phyloP scores from a whole-genome alignment of 2,329 filamentous ascomycete genomes.

The Phymatotrichopsis omnivora region DNA sequence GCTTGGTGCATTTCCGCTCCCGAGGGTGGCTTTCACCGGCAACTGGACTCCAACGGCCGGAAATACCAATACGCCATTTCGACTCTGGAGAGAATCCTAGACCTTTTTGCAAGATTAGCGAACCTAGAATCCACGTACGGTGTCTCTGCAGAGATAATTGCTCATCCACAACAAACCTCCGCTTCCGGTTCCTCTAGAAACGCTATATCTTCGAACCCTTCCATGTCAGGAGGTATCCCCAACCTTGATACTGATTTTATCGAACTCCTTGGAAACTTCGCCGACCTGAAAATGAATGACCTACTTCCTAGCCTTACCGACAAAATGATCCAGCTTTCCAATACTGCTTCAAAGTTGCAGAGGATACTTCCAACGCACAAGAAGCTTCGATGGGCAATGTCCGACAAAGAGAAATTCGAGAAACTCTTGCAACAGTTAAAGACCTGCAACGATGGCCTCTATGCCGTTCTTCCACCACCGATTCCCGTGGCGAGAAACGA shows the following conservation, averaged over 20 bases:
- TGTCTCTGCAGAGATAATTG: too few species aligned
- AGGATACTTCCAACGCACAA: constrained; percentile 5
- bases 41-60: constrained; percentile 6
- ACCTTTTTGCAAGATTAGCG: constrained; percentile 7
- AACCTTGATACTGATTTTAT: constrained; percentile 5
- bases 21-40: not conserved
- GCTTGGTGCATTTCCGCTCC: constrained; percentile 1
- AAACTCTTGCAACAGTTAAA: constrained; percentile 9
- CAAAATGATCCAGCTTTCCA: too few species aligned
- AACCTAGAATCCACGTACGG: constrained; percentile 10
- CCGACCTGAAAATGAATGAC: constrained; percentile 1
- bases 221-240: too few species aligned
- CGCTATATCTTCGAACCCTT: too few species aligned
- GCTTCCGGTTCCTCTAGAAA: too few species aligned
- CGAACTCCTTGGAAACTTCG: constrained; percentile 5
- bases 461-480: constrained; percentile 15
- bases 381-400: constrained; percentile 13
- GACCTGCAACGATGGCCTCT: constrained; percentile 14
- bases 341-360: too few species aligned
- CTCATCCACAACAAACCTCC: too few species aligned
- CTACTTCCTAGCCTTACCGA: constrained; percentile 3
- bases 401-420: constrained; percentile 9
- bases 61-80: constrained; percentile 16
- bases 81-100: constrained; percentile 14
- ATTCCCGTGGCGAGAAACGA: not conserved